Percentiles rank a stretch among this genome's conserved stretches.
phyloP scores from a whole-genome alignment of 768 basidiomycete genomes.

The Collybia mongolica region DNA sequence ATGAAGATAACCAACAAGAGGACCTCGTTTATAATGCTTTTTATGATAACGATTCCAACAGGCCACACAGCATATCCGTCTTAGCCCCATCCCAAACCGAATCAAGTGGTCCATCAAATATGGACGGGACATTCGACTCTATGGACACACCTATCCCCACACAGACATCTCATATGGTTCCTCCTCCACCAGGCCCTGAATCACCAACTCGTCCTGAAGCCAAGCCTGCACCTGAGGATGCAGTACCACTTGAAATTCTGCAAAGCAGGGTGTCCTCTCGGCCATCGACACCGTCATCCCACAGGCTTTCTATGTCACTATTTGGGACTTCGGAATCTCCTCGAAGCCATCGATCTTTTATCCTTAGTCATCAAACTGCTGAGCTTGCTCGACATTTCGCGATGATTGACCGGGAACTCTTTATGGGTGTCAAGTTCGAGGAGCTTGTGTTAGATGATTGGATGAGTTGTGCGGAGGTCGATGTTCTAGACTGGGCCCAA shows the following conservation, averaged over 20 bases:
- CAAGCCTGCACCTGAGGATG: slow-evolving; percentile 59
- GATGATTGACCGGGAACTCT: slow-evolving; percentile 87
- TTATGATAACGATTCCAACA: slow-evolving; percentile 7
- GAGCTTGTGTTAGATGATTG: slow-evolving; percentile 80
- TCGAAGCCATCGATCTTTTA: slow-evolving; percentile 67
- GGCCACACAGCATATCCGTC: neutral
- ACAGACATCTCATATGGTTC: slow-evolving; percentile 25
- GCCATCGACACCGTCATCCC: slow-evolving; percentile 18
- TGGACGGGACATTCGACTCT: slow-evolving; percentile 7
- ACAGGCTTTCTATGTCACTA: slow-evolving; percentile 27
- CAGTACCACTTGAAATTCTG: slow-evolving; percentile 64
- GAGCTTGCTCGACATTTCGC: slow-evolving; percentile 75
- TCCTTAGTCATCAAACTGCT: slow-evolving; percentile 61
- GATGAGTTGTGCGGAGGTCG: slow-evolving; percentile 59
- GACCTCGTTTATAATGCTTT: neutral
- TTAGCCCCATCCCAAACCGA: slow-evolving; percentile 8
- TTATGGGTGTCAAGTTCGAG: slow-evolving; percentile 82
- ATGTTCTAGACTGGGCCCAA: slow-evolving; percentile 81
- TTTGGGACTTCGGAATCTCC: slow-evolving; percentile 33
- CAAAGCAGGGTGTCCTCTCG: slow-evolving; percentile 50
- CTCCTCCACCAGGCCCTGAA: slow-evolving; percentile 22
- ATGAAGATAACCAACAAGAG: slow-evolving; percentile 17
- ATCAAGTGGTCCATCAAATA: neutral
- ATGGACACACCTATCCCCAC: slow-evolving; percentile 33
- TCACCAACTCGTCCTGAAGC: slow-evolving; percentile 36